Base-by-base conservation (phyloP, 495 filamentous ascomycete genomes). In the Tuber borchii region DNA sequence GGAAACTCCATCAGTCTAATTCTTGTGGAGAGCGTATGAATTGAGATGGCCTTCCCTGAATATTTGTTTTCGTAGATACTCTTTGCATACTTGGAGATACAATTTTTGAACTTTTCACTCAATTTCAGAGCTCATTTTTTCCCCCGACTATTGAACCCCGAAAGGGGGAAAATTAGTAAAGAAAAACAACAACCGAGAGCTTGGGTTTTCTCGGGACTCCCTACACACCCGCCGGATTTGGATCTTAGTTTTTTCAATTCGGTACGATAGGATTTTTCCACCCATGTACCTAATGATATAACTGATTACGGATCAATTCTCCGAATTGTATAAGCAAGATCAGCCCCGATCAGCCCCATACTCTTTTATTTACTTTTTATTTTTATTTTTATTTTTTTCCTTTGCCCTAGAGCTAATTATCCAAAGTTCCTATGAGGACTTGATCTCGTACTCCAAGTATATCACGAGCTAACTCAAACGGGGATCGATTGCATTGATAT, bases 1-100 rank as follows among this genome's bases (percentile, higher is more conserved):
- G 77, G 45, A 76, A 75, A 40, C 45, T 73, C 75, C 72, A 48
- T 56, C 71, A 7, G 26, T 16, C 14, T 34, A 19, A 19, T 72
- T 75, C 72, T 56, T 76, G 48, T 43, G 76, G 31, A 40, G 70
- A 48, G 72, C 76, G 45, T 75, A 61, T 51, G 51, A 69, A 70
- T 79, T 71, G 70, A 79, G 78, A 65, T 65, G 56, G 48, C 56
- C 56, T 34, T 65, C 56, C 56, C 26, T 12, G 14, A 34, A 65
- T 65, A 65, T 65, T 34, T 65, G 26, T 65, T 46, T 46, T 26
- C 26, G 56, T 65, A 65, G 56, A 34, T 34, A 34, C 34, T 69
- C 45, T 22, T 61, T 19, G 44, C 40, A 51, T 48, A 65, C 46
- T 68, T 68, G 19, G 22, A 68, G 71, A 78, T 77, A 51, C 46